Evolutionary conservation across 2,329 filamentous ascomycete genomes (phyloP).

Genomic region (Paecilomyces sp.): DNA sequence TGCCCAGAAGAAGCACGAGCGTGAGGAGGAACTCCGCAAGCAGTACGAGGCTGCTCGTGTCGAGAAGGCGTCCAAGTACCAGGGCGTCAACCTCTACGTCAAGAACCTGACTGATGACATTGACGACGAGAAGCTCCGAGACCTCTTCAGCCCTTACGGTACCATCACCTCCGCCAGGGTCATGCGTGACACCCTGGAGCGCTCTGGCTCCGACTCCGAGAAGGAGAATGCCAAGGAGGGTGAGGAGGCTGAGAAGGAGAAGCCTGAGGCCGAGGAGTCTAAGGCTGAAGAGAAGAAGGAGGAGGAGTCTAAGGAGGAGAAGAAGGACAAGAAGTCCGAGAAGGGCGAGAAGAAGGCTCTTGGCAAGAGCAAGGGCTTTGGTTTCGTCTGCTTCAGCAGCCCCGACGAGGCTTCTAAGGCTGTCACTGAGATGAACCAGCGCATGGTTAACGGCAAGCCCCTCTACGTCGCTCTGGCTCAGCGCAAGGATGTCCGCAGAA

Average conservation of each 20-base stretch:
- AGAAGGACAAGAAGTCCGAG: conserved; percentile 46
- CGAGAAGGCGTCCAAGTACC: conserved; percentile 99
- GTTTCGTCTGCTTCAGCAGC: conserved; percentile 99
- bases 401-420: conserved; percentile 98
- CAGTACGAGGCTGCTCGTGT: conserved; percentile 96
- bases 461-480: conserved; percentile 96
- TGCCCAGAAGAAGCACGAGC: conserved; percentile 99
- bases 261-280: conserved; percentile 15
- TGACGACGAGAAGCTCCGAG: conserved; percentile 94
- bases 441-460: conserved; percentile 95
- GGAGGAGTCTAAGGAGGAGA: conserved; percentile 50
- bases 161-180: conserved; percentile 98
- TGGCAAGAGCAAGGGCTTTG: conserved; percentile 99
- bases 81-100: conserved; percentile 98
- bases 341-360: conserved; percentile 59
- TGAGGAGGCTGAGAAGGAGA: conserved; percentile 32
- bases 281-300: conserved; percentile 36
- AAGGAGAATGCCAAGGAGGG: conserved; percentile 38
- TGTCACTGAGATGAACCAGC: conserved; percentile 99
- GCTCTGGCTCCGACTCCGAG: conserved; percentile 41
- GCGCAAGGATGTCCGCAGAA: conserved; percentile 99
- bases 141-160: conserved; percentile 84
- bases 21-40: conserved; percentile 97
- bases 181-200: conserved; percentile 71
- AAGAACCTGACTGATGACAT: conserved; percentile 98